phyloP scores from a whole-genome alignment of 345 rosid species.

The Pistacia atlantica region DNA sequence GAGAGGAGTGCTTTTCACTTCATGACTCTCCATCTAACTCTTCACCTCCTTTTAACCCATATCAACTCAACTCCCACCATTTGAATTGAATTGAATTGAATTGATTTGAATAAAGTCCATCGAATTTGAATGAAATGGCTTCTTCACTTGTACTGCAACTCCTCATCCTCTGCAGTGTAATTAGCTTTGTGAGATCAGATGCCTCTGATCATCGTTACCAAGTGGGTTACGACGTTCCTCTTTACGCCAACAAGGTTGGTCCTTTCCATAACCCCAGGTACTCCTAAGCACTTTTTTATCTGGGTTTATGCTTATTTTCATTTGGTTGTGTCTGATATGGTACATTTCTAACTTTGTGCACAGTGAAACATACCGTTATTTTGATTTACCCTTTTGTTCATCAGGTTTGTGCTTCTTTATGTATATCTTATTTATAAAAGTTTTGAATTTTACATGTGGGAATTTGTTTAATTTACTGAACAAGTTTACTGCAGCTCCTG shows the following conservation, averaged over 20 bases:
- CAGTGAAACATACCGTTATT: slow-evolving; percentile 42
- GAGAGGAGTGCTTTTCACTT: slow-evolving; percentile 1
- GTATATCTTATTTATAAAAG: neutral
- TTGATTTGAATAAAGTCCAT: no score
- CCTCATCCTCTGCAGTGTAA: neutral
- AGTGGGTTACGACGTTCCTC: slow-evolving; percentile 32
- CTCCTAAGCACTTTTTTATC: no score
- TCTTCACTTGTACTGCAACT: neutral
- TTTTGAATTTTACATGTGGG: neutral
- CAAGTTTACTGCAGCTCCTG: slow-evolving; percentile 31
- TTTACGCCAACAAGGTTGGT: slow-evolving; percentile 41
- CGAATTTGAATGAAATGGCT: neutral
- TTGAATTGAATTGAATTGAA: no score
- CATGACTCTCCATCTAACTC: neutral
- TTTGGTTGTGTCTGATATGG: neutral
- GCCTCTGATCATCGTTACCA: slow-evolving; percentile 42
- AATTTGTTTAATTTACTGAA: neutral
- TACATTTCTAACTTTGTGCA: neutral
- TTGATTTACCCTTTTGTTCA: slow-evolving; percentile 36
- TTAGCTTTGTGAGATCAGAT: slow-evolving; percentile 28
- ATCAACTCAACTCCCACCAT: no score
- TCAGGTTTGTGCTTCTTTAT: slow-evolving; percentile 22
- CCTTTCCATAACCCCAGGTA: slow-evolving; percentile 49
- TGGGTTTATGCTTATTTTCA: no score
- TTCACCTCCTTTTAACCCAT: no score